Percentiles rank a stretch among this genome's conserved stretches.
Evolutionary conservation across 2,329 filamentous ascomycete genomes (phyloP).

Genomic region (Xylaria arbuscula): DNA sequence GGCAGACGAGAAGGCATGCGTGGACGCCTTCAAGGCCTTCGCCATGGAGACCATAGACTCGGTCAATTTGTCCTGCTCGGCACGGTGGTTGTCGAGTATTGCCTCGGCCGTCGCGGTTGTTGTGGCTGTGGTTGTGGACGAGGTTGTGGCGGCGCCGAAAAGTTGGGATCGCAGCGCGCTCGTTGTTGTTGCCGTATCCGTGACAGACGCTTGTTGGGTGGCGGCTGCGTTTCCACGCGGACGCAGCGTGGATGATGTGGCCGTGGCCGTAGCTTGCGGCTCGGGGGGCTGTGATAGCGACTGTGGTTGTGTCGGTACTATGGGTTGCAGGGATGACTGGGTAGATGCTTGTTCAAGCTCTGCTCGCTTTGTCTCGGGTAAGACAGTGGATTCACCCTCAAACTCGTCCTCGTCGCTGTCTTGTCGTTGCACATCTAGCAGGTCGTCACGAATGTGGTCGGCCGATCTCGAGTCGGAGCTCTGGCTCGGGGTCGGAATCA

Average conservation of each 20-base stretch:
- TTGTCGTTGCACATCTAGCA: constrained; percentile 21
- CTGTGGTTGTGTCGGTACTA: constrained; percentile 15
- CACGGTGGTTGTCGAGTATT: constrained; percentile 79
- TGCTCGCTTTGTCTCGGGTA: constrained; percentile 33
- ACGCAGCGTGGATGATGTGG: constrained; percentile 51
- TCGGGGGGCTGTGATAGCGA: constrained; percentile 27
- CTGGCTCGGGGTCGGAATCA: constrained; percentile 66
- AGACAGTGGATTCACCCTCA: constrained; percentile 40
- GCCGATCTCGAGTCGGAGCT: constrained; percentile 57
- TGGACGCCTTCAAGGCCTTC: constrained; percentile 78
- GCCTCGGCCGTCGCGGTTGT: constrained; percentile 71
- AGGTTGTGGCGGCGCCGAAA: constrained; percentile 54
- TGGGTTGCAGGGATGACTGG: constrained; percentile 13
- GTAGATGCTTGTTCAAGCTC: constrained; percentile 1
- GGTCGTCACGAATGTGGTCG: constrained; percentile 30
- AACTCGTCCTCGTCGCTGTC: constrained; percentile 32
- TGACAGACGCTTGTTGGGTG: constrained; percentile 22
- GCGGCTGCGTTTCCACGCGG: constrained; percentile 40
- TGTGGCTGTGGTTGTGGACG: constrained; percentile 50
- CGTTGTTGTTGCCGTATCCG: constrained; percentile 36
- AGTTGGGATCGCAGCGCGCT: constrained; percentile 56
- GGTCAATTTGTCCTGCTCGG: constrained; percentile 85
- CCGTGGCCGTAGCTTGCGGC: constrained; percentile 19
- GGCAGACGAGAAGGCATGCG: constrained; percentile 75
- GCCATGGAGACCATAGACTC: constrained; percentile 85